A percentile compares a stretch with the other conserved stretches of the same genome.
phyloP scores from a whole-genome alignment of 2,329 filamentous ascomycete species.

The Pseudonectria buxi region DNA sequence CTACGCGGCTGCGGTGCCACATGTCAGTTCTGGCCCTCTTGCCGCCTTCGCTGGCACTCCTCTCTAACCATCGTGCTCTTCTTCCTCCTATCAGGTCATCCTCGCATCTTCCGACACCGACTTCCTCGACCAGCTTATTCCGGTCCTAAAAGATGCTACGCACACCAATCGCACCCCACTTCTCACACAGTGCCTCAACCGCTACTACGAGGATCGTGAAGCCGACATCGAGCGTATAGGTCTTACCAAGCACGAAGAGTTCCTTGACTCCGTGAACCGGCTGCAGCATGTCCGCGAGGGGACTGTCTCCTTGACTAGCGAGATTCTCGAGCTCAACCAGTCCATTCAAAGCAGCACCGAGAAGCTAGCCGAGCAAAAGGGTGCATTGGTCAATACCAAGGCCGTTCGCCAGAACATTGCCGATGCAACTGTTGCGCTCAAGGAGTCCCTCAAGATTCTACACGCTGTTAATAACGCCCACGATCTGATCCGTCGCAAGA shows the following conservation, averaged over 20 bases:
- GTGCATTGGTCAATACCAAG: conserved; percentile 84
- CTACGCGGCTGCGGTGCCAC: conserved; percentile 39
- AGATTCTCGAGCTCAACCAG: conserved; percentile 88
- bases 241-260: conserved; percentile 93
- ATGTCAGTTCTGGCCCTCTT: conserved; percentile 26
- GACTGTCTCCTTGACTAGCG: conserved; percentile 78
- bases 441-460: conserved; percentile 86
- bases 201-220: conserved; percentile 82
- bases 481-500: conserved; percentile 84
- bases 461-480: conserved; percentile 91
- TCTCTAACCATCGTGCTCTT: conserved; percentile 7
- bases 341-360: conserved; percentile 94
- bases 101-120: conserved; percentile 86
- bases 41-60: conserved; percentile 8
- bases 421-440: conserved; percentile 80
- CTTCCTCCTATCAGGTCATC: conserved; percentile 60
- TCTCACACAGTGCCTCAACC: conserved; percentile 62
- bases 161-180: conserved; percentile 64
- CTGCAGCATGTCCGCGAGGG: conserved; percentile 88
- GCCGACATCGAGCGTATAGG: conserved; percentile 90
- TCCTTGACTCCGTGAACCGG: conserved; percentile 87
- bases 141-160: conserved; percentile 85
- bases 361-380: conserved; percentile 89
- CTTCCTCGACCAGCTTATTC: conserved; percentile 92
- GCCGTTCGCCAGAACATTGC: conserved; percentile 93